Conservation (phyloP, 495 filamentous ascomycete species). For the Wilcoxina mikolae region DNA sequence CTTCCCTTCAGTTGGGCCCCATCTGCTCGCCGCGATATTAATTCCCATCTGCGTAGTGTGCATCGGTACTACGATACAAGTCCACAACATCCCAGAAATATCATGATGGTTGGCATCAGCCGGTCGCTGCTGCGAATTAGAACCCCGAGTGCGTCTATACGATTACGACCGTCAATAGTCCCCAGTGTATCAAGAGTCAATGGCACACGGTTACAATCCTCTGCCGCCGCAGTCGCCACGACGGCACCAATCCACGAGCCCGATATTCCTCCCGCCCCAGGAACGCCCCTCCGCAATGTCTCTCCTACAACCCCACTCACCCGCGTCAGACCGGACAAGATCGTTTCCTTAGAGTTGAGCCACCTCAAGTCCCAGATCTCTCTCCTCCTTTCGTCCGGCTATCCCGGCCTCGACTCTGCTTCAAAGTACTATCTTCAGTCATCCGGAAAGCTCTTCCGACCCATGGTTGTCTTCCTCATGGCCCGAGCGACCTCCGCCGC, state of each 20-base stretch:
- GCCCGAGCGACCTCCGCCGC: constrained; percentile 72
- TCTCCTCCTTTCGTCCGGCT: constrained; percentile 24
- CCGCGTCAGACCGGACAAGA: constrained; percentile 19
- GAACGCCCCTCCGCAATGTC: not conserved
- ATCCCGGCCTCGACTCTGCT: constrained; percentile 75
- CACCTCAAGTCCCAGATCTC: constrained; percentile 25
- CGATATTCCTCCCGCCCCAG: not conserved
- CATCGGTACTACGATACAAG: too few relatives aligned
- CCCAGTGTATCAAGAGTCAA: not conserved
- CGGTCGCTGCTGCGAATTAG: constrained; percentile 5
- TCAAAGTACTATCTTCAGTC: constrained; percentile 97
- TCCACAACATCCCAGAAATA: not conserved
- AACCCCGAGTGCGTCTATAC: not conserved
- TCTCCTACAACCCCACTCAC: not conserved
- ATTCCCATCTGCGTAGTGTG: too few relatives aligned
- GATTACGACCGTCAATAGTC: not conserved
- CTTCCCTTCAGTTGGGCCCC: too few relatives aligned
- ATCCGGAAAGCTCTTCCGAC: constrained; percentile 92
- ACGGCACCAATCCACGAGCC: not conserved
- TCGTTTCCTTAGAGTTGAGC: constrained; percentile 20
- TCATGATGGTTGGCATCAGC: not conserved
- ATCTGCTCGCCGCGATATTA: too few relatives aligned
- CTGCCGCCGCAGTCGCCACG: not conserved
- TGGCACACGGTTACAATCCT: constrained; percentile 3
- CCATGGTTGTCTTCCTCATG: constrained; percentile 89